These are phyloP conservation scores for Xylariales sp. DNA, from an alignment of 2,329 filamentous ascomycete genomes.

Conservation along the genomic window DNA sequence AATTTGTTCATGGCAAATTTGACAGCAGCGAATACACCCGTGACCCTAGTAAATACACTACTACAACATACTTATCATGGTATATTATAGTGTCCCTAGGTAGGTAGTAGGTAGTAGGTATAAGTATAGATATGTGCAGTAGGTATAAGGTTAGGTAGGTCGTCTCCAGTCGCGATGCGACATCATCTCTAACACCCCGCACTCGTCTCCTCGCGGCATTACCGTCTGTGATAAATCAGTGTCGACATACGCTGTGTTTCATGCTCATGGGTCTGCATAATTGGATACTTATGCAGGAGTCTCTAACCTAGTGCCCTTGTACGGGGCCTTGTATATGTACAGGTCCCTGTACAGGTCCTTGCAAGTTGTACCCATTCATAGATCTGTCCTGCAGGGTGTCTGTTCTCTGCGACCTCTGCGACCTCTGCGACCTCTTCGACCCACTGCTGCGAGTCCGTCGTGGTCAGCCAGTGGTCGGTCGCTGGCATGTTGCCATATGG, in stretches of 20 bases:
- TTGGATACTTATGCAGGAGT: slow-evolving; percentile 27
- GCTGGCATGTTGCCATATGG: slow-evolving; percentile 38
- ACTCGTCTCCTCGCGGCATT: slow-evolving; percentile 25
- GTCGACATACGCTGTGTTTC: slow-evolving; percentile 34
- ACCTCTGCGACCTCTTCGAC: slow-evolving; percentile 1
- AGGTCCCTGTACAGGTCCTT: no score
- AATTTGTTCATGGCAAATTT: no score
- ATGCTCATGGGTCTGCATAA: slow-evolving; percentile 31
- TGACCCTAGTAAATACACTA: no score
- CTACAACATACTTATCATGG: no score
- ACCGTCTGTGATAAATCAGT: slow-evolving; percentile 28
- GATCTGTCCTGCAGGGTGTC: slow-evolving; percentile 23
- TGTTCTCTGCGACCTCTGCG: slow-evolving; percentile 13
- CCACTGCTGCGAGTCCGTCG: slow-evolving; percentile 11
- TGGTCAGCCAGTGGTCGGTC: not conserved
- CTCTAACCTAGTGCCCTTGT: not conserved
- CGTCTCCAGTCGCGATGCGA: not conserved
- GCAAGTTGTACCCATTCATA: slow-evolving; percentile 19
- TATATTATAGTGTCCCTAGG: not conserved
- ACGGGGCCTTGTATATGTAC: no score
- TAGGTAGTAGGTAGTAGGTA: no score
- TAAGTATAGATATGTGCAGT: no score
- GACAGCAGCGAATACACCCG: no score
- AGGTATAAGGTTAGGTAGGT: no score
- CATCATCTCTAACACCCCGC: slow-evolving; percentile 27